phyloP scores from a whole-genome alignment of 768 basidiomycete genomes.

The Termitomyces bulborhizus region DNA sequence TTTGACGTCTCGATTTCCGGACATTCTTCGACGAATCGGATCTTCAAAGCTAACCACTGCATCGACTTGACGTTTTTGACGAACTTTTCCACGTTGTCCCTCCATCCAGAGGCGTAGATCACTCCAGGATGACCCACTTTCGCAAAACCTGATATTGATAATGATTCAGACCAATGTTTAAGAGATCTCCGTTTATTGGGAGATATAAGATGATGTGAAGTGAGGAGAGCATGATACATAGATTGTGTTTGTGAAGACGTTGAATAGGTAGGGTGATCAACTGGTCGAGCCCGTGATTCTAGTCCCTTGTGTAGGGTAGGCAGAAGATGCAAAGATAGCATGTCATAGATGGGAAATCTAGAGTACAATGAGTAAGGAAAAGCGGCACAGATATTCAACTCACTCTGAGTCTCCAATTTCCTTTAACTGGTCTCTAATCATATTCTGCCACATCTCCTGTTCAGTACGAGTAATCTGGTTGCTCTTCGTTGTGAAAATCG shows the following conservation, averaged over 20 bases:
- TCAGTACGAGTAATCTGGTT: conserved; percentile 36
- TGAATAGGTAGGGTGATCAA: background rate
- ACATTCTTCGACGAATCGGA: conserved; percentile 51
- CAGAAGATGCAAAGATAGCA: conserved; percentile 51
- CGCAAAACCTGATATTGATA: conserved; percentile 57
- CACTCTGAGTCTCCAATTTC: conserved; percentile 32
- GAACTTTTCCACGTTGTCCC: conserved; percentile 53
- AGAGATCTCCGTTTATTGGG: conserved; percentile 55
- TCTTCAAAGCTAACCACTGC: conserved; percentile 71
- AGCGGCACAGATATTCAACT: background rate
- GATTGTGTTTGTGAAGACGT: background rate
- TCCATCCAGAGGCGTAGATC: conserved; percentile 61
- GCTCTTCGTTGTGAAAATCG: conserved; percentile 38
- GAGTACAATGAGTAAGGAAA: background rate
- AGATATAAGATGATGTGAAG: conserved; percentile 69
- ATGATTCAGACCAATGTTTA: conserved; percentile 48
- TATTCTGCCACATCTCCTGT: conserved; percentile 42
- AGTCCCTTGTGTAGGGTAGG: conserved; percentile 44
- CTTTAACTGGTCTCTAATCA: conserved; percentile 29
- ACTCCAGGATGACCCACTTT: conserved; percentile 74
- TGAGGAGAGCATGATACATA: conserved; percentile 55
- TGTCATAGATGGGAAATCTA: conserved; percentile 59
- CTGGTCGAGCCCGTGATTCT: background rate
- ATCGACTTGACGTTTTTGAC: conserved; percentile 62
- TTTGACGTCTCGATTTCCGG: conserved; percentile 11